phyloP scores from a whole-genome alignment of 495 filamentous ascomycete species.

The Chaetomium tenue region DNA sequence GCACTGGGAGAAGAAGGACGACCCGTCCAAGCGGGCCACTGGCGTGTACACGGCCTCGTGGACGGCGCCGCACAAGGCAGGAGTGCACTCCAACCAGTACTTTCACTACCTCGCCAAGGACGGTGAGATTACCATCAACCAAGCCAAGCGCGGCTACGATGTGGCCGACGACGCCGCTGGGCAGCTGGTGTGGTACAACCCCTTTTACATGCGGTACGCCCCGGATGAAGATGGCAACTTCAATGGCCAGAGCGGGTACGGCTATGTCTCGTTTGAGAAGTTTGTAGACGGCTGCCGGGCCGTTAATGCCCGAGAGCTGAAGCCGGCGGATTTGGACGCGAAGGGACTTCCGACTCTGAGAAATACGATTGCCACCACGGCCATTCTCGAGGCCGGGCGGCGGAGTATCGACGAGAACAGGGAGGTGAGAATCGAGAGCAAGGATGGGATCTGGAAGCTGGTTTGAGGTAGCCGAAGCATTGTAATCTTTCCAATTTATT shows the following conservation, averaged over 20 bases:
- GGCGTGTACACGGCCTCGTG: slow-evolving; percentile 94
- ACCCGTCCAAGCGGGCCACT: slow-evolving; percentile 67
- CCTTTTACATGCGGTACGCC: slow-evolving; percentile 96
- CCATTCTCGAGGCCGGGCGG: slow-evolving; percentile 84
- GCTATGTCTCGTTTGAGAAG: slow-evolving; percentile 93
- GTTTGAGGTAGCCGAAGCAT: slow-evolving; percentile 46
- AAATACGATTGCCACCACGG: slow-evolving; percentile 88
- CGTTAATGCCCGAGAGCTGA: slow-evolving; percentile 68
- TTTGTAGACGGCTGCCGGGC: slow-evolving; percentile 84
- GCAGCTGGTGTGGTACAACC: slow-evolving; percentile 79
- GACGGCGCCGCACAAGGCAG: slow-evolving; percentile 88
- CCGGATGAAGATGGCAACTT: slow-evolving; percentile 96
- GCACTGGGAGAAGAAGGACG: slow-evolving; percentile 74
- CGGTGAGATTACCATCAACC: slow-evolving; percentile 86
- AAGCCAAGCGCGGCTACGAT: slow-evolving; percentile 92
- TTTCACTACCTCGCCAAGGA: slow-evolving; percentile 86
- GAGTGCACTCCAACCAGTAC: slow-evolving; percentile 92
- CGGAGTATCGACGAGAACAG: slow-evolving; percentile 76
- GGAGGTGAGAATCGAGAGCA: slow-evolving; percentile 66
- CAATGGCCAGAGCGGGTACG: slow-evolving; percentile 84
- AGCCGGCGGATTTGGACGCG: slow-evolving; percentile 70
- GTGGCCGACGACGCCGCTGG: slow-evolving; percentile 75
- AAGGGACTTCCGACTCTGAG: slow-evolving; percentile 79
- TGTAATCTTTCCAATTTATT: background rate
- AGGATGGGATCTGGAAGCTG: slow-evolving; percentile 65